Evolutionary conservation across 2,329 filamentous ascomycete species (phyloP), one percentile per base, ranked within the genome.

Genomic region (Cladophialophora immunda): DNA sequence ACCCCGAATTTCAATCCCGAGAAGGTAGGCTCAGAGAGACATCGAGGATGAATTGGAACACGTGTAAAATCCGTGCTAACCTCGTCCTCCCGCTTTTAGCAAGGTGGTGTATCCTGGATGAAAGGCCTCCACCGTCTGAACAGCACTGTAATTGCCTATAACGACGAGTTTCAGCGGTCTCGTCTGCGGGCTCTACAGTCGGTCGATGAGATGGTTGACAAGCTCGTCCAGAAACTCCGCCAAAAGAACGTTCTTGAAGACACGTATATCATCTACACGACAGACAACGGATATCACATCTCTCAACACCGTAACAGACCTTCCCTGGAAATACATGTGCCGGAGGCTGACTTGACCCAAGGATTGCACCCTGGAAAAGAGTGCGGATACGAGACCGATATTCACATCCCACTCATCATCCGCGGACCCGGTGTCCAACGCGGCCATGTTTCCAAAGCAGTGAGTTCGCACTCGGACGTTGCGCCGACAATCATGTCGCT

Each of bases 401-500:
- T 88, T 62, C 83, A 86, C 1, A 83, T 89, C 0, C 86, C 87
- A 0, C 80, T 89, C 2, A 81, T 87, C 50, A 81, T 89, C 25
- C 81, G 87, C 4, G 87, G 87, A 0, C 87, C 87, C 0, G 84
- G 85, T 0, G 76, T 89, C 2, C 76, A 81, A 0, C 69, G 75
- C 7, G 71, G 78, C 4, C 32, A 34, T 7, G 77, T 75, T 0
- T 76, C 79, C 2, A 75, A 83, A 27, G 74, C 81, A 3, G 83
- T 86, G 1, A 89, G 86, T 0, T 85, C 86, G 0, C 89, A 90
- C 67, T 87, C 87, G 2, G 88, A 90, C 70, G 76, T 90, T 1
- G 87, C 85, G 0, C 88, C 89, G 0, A 90, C 88, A 0, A 73
- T 90, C 8, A 79, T 89, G 52, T 75, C 81, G 8, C 72, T 78